Percentiles rank a stretch among this genome's conserved stretches.
These are phyloP conservation scores for Cryptococcus wingfieldii DNA, from an alignment of 1,284 basidiomycete species.

Conservation along the genomic window DNA sequence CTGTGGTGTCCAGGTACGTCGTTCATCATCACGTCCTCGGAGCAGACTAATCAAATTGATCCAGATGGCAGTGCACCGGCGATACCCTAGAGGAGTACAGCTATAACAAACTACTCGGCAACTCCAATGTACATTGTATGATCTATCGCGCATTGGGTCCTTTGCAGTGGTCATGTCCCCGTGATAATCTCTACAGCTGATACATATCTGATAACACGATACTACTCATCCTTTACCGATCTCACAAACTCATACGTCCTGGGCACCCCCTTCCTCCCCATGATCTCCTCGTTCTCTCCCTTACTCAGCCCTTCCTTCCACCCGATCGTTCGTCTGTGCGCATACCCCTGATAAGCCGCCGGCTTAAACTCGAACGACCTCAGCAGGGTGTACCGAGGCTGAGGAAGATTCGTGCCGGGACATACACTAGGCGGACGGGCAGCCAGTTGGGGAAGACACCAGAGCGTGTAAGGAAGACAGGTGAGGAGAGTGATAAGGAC, in stretches of 20 bases:
- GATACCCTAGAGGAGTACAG: conserved; percentile 50
- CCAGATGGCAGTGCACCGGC: conserved; percentile 45
- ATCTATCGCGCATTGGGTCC: neutral
- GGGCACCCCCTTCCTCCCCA: conserved; percentile 36
- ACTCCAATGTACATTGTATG: neutral
- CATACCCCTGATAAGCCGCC: conserved; percentile 72
- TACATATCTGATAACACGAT: neutral
- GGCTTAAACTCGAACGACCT: conserved; percentile 80
- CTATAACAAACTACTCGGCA: conserved; percentile 26
- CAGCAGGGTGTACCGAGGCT: conserved; percentile 67
- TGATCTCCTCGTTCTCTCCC: conserved; percentile 46
- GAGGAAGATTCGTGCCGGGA: conserved; percentile 40
- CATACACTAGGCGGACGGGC: conserved; percentile 52
- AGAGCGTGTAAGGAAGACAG: conserved; percentile 80
- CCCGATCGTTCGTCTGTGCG: conserved; percentile 87
- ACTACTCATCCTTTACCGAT: conserved; percentile 5
- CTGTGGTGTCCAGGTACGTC: conserved; percentile 53
- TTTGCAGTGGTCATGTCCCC: neutral
- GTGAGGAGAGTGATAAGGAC: conserved; percentile 86
- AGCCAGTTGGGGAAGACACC: conserved; percentile 75
- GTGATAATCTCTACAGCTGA: neutral
- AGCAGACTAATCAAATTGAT: neutral
- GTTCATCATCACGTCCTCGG: neutral
- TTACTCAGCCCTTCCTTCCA: conserved; percentile 49
- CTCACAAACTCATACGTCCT: conserved; percentile 47